A percentile compares a stretch with the other conserved stretches of the same genome.
Conservation (phyloP, 2,329 filamentous ascomycete genomes). For the Aspergillus tubingensis region DNA sequence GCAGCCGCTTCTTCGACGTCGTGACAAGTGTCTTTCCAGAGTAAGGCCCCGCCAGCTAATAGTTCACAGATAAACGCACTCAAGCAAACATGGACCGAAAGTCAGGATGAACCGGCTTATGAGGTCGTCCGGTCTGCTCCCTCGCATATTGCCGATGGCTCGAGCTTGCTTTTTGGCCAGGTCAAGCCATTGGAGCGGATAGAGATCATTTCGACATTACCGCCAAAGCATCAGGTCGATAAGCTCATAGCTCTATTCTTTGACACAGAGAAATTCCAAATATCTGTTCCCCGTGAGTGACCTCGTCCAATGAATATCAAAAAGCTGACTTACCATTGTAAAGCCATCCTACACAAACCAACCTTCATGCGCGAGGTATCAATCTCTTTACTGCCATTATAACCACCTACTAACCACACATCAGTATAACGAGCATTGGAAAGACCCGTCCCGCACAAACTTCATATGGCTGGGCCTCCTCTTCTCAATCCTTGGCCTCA, state of each 20-base stretch:
- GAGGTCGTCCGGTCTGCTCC: neutral
- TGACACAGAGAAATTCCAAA: neutral
- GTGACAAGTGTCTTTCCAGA: no score
- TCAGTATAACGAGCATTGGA: conserved; percentile 9
- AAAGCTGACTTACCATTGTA: neutral
- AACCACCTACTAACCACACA: neutral
- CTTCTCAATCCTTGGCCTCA: conserved; percentile 13
- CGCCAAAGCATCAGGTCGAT: conserved; percentile 3
- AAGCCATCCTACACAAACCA: conserved; percentile 13
- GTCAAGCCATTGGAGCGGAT: conserved; percentile 8
- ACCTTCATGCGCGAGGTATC: conserved; percentile 17
- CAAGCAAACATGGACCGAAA: conserved; percentile 4
- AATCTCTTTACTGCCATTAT: neutral
- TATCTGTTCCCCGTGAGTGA: conserved; percentile 12
- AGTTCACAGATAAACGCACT: conserved; percentile 9
- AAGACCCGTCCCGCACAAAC: conserved; percentile 4
- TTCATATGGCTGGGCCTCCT: conserved; percentile 15
- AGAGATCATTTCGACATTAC: conserved; percentile 9
- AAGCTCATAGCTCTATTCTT: conserved; percentile 8
- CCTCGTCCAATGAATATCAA: no score
- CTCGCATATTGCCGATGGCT: conserved; percentile 9
- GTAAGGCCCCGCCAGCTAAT: neutral
- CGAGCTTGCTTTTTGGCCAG: conserved; percentile 13
- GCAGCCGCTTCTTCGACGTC: no score
- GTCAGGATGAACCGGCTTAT: neutral